Base-by-base conservation (phyloP, 257 asterid genomes). In the Osmanthus fragrans region DNA sequence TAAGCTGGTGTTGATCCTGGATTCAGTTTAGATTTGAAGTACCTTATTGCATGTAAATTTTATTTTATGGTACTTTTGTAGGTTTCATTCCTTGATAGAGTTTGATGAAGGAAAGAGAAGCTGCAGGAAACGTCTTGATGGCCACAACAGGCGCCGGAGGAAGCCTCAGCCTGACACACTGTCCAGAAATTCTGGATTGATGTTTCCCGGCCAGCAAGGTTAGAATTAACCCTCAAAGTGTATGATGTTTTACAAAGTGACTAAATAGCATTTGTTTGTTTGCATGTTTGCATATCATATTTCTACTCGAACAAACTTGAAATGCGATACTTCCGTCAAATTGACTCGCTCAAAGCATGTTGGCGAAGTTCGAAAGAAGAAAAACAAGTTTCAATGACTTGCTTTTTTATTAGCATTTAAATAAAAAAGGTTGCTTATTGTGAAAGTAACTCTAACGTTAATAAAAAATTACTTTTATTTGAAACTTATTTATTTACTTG, bases 111-210 rank as follows among this genome's bases (percentile, higher is more conserved):
- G 91, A 70, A 93, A 93, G 78, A 81, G 97, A 33, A 95, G 99
- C 87, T 95, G 99, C 84, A 87, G 99, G 76, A 95, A 93, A 73
- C 91, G 99, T 27, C 93, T 95, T 0, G 97, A 93, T 36, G 98
- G 98, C 42, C 99, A 94, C 76, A 94, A 94, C 80, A 70, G 94
- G 76, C 81, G 98, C 83, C 87, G 99, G 78, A 88, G 99, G 84
- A 94, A 94, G 87, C 94, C 99, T 69, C 97, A 88, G 73, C 90
- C 94, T 1, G 98, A 90, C 68, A 9, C 87, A 29, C 66, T 84
- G 32, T 66, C 84, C 76, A 82, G 83, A 66, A 90, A 45, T 76
- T 70, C 93, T 2, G 85, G 88, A 64, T 68, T 89, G 34, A 65
- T 76, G 72, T 87, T 88, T 80, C 77, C 94, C 30, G 73, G 74